phyloP scores from a whole-genome alignment of 768 basidiomycete species.

The Amanita phalloides region DNA sequence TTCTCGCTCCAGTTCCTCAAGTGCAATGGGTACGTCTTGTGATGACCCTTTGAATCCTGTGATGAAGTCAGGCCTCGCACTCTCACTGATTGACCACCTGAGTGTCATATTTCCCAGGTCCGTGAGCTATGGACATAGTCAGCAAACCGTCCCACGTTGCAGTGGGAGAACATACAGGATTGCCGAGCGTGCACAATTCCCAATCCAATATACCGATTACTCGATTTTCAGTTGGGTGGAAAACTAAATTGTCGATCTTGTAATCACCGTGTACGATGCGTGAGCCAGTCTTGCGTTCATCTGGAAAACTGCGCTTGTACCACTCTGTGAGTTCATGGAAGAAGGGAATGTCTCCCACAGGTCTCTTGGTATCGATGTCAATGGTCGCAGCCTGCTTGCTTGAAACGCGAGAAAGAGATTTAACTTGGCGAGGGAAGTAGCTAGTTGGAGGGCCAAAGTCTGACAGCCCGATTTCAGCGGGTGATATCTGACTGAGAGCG shows the following conservation, averaged over 20 bases:
- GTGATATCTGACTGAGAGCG: slow-evolving; percentile 53
- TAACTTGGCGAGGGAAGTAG: slow-evolving; percentile 94
- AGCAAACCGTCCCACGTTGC: not conserved
- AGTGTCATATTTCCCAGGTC: slow-evolving; percentile 88
- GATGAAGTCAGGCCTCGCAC: slow-evolving; percentile 25
- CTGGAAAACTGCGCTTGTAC: slow-evolving; percentile 68
- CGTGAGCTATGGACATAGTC: slow-evolving; percentile 40
- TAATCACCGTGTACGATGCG: slow-evolving; percentile 98
- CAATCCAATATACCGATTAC: slow-evolving; percentile 96
- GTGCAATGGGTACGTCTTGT: slow-evolving; percentile 45
- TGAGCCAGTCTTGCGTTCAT: slow-evolving; percentile 62
- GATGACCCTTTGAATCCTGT: slow-evolving; percentile 56
- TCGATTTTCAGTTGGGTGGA: slow-evolving; percentile 83
- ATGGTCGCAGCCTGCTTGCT: slow-evolving; percentile 59
- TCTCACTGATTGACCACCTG: slow-evolving; percentile 59
- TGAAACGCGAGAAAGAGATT: slow-evolving; percentile 75
- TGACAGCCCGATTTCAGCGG: slow-evolving; percentile 53
- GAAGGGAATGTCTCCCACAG: slow-evolving; percentile 62
- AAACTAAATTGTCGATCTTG: slow-evolving; percentile 95
- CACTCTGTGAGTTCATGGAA: slow-evolving; percentile 65
- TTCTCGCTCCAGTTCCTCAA: slow-evolving; percentile 72
- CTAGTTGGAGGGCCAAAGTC: slow-evolving; percentile 63
- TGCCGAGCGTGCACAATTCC: slow-evolving; percentile 94
- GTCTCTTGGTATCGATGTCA: slow-evolving; percentile 52
- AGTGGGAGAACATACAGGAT: slow-evolving; percentile 47